Percentiles rank a stretch among this genome's conserved stretches.
Conservation (phyloP, 106 monocot genomes). For the Phalaenopsis aphrodite region DNA sequence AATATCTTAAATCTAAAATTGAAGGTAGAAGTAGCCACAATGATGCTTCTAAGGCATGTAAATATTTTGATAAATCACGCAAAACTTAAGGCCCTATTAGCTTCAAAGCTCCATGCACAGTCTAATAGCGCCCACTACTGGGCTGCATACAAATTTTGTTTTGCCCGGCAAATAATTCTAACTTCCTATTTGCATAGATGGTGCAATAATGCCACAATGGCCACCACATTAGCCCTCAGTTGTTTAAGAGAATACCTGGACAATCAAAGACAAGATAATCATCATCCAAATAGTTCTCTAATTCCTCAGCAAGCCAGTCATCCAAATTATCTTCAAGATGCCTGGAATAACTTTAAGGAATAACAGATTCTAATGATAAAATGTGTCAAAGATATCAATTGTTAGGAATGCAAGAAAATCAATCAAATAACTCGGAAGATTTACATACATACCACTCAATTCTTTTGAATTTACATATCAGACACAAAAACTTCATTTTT, state of each 20-base stretch:
- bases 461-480: too few species aligned
- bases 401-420: not conserved
- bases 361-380: not conserved
- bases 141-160: too few species aligned
- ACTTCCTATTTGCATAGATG: not conserved
- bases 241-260: conserved; percentile 51
- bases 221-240: not conserved
- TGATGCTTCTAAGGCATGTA: not conserved
- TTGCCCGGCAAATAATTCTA: not conserved
- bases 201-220: not conserved
- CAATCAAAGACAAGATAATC: conserved; percentile 98
- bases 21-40: not conserved
- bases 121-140: too few species aligned
- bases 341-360: conserved; percentile 42
- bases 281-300: conserved; percentile 89
- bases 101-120: too few species aligned
- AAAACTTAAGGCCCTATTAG: not conserved
- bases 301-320: conserved; percentile 82
- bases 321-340: conserved; percentile 80
- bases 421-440: not conserved
- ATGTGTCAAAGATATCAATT: not conserved
- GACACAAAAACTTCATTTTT: too few species aligned
- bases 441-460: too few species aligned
- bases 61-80: not conserved
- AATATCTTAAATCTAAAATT: not conserved